A percentile compares a stretch with the other conserved stretches of the same genome.
These are phyloP conservation scores for Amanita pseudoporphyria DNA, from an alignment of 768 basidiomycete species.

Conservation along the genomic window DNA sequence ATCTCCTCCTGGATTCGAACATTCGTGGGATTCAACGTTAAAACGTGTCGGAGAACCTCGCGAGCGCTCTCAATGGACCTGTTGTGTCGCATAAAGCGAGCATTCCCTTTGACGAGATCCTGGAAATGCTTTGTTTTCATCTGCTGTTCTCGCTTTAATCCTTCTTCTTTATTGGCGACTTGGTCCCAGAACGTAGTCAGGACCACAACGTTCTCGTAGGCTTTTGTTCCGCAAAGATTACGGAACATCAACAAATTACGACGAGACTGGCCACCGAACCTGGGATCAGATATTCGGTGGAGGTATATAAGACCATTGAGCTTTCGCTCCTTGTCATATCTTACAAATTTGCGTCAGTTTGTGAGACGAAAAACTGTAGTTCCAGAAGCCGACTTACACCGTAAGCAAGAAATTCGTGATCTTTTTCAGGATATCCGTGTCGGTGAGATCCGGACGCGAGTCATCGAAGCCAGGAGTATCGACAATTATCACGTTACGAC, in stretches of 20 bases:
- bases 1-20: too few relatives aligned
- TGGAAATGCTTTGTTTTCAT: slow-evolving; percentile 31
- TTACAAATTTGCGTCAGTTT: neutral
- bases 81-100: neutral
- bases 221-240: too few relatives aligned
- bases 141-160: slow-evolving; percentile 27
- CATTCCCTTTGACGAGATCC: neutral
- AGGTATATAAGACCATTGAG: too few relatives aligned
- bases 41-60: too few relatives aligned
- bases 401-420: neutral
- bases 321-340: neutral
- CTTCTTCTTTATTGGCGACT: slow-evolving; percentile 22
- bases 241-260: too few relatives aligned
- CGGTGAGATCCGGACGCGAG: neutral
- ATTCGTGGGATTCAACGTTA: slow-evolving; percentile 6
- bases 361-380: neutral
- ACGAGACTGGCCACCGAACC: too few relatives aligned
- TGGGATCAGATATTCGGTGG: too few relatives aligned
- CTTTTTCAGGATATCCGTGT: neutral
- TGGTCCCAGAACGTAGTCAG: slow-evolving; percentile 37
- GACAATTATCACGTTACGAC: too few relatives aligned
- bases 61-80: too few relatives aligned
- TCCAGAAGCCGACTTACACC: neutral
- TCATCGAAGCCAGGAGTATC: too few relatives aligned
- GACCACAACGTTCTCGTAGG: slow-evolving; percentile 34